These are phyloP conservation scores for Hypsizygus marmoreus DNA, from an alignment of 768 basidiomycete species.

Conservation along the genomic window DNA sequence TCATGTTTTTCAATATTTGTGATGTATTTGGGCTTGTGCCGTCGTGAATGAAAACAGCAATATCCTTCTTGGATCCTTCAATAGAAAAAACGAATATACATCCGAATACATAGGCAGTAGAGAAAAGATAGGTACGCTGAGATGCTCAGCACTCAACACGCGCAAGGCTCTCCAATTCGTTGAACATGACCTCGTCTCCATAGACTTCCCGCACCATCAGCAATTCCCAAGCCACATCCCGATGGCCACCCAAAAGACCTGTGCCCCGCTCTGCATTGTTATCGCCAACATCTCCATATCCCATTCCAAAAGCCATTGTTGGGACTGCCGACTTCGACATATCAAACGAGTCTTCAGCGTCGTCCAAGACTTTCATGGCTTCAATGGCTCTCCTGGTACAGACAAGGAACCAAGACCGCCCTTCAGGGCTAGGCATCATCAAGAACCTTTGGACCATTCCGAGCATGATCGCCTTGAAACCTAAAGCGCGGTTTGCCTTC, in stretches of 20 bases:
- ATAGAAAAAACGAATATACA: conserved; percentile 22
- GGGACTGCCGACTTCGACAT: conserved; percentile 59
- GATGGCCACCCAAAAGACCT: conserved; percentile 72
- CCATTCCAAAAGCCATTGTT: conserved; percentile 81
- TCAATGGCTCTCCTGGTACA: conserved; percentile 71
- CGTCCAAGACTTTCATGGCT: conserved; percentile 77
- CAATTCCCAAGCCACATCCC: conserved; percentile 71
- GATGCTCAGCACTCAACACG: conserved; percentile 65
- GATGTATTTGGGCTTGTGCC: neutral
- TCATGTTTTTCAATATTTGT: conserved; percentile 7
- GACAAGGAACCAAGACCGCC: conserved; percentile 53
- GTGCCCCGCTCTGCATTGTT: conserved; percentile 67
- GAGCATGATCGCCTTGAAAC: conserved; percentile 70
- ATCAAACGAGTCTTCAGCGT: conserved; percentile 74
- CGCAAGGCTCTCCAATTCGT: conserved; percentile 78
- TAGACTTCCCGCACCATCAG: conserved; percentile 67
- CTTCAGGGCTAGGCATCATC: conserved; percentile 47
- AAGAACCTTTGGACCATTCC: conserved; percentile 71
- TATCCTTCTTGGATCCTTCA: too few relatives aligned
- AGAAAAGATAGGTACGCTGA: conserved; percentile 3
- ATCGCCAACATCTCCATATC: conserved; percentile 75
- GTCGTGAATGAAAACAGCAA: too few relatives aligned
- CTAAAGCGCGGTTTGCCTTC: conserved; percentile 64
- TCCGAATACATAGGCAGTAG: neutral
- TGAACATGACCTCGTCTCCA: conserved; percentile 67